phyloP scores from a whole-genome alignment of 768 basidiomycete genomes.

The Mycena indigotica region DNA sequence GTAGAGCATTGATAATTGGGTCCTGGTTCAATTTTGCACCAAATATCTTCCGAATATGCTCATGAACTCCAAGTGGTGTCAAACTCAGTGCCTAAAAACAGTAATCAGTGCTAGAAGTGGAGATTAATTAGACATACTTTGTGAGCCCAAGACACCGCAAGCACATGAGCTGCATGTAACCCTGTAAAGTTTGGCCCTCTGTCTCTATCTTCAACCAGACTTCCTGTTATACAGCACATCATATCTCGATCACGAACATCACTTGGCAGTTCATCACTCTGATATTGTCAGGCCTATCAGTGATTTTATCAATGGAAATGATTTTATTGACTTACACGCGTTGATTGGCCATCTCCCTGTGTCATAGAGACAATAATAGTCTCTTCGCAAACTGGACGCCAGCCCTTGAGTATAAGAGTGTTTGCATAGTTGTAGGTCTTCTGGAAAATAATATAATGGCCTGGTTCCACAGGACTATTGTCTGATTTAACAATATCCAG shows the following conservation, averaged over 20 bases:
- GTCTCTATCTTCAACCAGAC: background rate
- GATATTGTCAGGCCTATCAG: no score
- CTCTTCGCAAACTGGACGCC: background rate
- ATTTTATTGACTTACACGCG: background rate
- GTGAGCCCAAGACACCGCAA: background rate
- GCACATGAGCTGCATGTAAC: background rate
- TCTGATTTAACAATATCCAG: background rate
- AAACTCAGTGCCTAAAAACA: background rate
- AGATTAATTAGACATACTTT: background rate
- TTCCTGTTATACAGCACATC: background rate
- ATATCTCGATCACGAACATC: background rate
- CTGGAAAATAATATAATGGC: background rate
- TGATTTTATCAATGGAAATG: background rate
- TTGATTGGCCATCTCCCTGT: background rate
- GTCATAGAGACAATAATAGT: background rate
- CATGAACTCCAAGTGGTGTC: background rate
- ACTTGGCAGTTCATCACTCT: background rate
- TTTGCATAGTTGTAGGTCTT: background rate
- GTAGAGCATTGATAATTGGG: background rate
- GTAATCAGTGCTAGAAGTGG: background rate
- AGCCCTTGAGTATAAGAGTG: background rate
- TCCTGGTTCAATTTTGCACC: background rate
- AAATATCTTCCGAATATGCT: background rate
- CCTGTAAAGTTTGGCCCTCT: background rate
- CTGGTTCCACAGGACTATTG: background rate